Evolutionary conservation across 768 basidiomycete species (phyloP).

Genomic region (Phallus indusiatus): DNA sequence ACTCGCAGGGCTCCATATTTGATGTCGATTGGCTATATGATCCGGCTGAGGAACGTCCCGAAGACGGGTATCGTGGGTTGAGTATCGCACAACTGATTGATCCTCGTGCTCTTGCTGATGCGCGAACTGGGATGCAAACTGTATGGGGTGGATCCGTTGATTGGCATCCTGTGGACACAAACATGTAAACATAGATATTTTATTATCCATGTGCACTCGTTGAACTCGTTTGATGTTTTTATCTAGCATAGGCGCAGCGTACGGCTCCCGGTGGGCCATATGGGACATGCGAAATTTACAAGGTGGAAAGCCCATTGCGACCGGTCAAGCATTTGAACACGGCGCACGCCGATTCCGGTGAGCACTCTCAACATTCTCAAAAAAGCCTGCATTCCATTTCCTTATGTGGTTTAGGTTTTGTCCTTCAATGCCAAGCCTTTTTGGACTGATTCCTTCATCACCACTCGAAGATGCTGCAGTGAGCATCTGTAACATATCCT

Average conservation of each 20-base stretch:
- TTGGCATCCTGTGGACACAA: conserved; percentile 60
- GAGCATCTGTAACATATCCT: conserved; percentile 59
- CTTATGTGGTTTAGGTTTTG: conserved; percentile 24
- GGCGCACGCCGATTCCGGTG: conserved; percentile 64
- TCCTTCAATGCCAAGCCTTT: conserved; percentile 63
- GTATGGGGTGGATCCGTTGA: conserved; percentile 51
- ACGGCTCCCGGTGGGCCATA: conserved; percentile 59
- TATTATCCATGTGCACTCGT: background rate
- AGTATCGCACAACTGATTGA: conserved; percentile 66
- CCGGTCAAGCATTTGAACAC: conserved; percentile 54
- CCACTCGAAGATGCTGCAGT: conserved; percentile 54
- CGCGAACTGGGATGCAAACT: conserved; percentile 34
- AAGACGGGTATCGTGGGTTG: conserved; percentile 48
- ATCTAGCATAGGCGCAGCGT: conserved; percentile 63
- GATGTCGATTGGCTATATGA: conserved; percentile 79
- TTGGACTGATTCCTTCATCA: conserved; percentile 61
- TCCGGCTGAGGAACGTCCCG: conserved; percentile 31
- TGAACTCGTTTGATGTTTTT: background rate
- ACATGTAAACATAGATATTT: conserved; percentile 45
- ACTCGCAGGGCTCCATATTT: conserved; percentile 64
- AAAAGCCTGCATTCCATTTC: background rate
- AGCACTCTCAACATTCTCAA: conserved; percentile 10
- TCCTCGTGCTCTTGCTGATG: conserved; percentile 50
- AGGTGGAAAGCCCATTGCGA: conserved; percentile 64
- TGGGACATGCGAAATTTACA: conserved; percentile 69